Base-by-base conservation (phyloP, 257 asterid species). In the Pogostemon cablin region DNA sequence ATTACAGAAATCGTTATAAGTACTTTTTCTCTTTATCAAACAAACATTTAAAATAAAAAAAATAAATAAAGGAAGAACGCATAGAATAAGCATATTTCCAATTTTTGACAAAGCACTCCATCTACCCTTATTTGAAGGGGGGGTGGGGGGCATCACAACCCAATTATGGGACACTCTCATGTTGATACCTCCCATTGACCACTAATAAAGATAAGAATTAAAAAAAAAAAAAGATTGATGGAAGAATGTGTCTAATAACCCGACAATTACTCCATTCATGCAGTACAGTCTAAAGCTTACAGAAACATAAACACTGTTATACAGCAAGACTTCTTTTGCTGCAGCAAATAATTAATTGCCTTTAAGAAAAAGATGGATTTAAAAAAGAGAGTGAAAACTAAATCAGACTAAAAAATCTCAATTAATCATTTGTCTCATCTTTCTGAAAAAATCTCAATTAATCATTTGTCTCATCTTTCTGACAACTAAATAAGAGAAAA, bases 401-500 rank as follows among this genome's bases (percentile, higher is more conserved):
- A 40, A 54, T 40, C 62, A 50, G 50, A 66, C 62, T 44, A 50
- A 15, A 15, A 15, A 15, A 15, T 15, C 17, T 15, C 17, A 15
- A 15, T 47, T 55, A 62, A 55, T 12, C n/a, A 71, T 15, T 8
- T 41, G 25, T 38, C 38, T 44, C 55, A 72, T 62, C 74, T 52
- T 65, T 72, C 74, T 20, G 42, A 53, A 15, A 15, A 15, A 15
- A 15, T 15, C 17, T 15, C 17, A 15, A 15, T 47, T 55, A 62
- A 55, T 12, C n/a, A 71, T 15, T 8, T 41, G 25, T 38, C 38
- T 44, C 55, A 68, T 62, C 74, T 52, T 65, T 72, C 74, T 20
- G 42, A 53, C 68, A 62, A 52, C 57, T 50, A 61, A 61, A 54
- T 49, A 76, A 66, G 56, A 39, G 34, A 39, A 40, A 48, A 68